phyloP scores from a whole-genome alignment of 2,329 filamentous ascomycete genomes.

The Diaporthe destruens region DNA sequence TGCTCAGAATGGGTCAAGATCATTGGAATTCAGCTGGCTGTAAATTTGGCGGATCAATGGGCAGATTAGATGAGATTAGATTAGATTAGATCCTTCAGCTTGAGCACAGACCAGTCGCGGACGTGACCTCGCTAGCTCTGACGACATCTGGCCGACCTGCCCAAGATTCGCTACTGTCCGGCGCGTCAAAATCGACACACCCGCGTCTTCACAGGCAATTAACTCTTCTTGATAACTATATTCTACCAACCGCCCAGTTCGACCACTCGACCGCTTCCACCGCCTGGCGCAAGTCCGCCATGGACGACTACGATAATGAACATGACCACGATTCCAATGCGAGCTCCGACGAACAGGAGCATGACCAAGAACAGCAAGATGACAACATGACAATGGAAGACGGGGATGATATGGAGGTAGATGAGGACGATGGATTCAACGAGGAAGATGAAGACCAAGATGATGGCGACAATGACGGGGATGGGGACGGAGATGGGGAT shows the following conservation, averaged over 20 bases:
- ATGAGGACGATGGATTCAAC: conserved; percentile 53
- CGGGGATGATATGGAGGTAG: conserved; percentile 54
- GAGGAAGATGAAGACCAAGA: conserved; percentile 52
- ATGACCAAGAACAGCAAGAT: conserved; percentile 53
- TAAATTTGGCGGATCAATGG: no score
- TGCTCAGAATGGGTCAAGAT: no score
- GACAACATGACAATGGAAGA: conserved; percentile 48
- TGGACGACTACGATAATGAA: conserved; percentile 57
- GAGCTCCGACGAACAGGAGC: conserved; percentile 61
- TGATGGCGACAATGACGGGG: conserved; percentile 54
- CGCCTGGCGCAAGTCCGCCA: conserved; percentile 40
- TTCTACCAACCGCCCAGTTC: not conserved
- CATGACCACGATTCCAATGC: conserved; percentile 52
- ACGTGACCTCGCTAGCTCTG: conserved; percentile 8
- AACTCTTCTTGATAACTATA: not conserved
- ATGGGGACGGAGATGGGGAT: conserved; percentile 52
- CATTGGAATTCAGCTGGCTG: no score
- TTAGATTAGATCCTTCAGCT: conserved; percentile 21
- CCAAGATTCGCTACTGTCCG: not conserved
- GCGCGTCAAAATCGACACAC: not conserved
- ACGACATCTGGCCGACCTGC: conserved; percentile 22
- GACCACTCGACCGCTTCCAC: not conserved
- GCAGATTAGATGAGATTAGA: conserved; percentile 6
- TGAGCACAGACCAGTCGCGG: conserved; percentile 6
- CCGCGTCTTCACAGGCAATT: not conserved